These are phyloP conservation scores for Eucalyptus curtisii DNA, from an alignment of 345 rosid species.

Conservation along the genomic window DNA sequence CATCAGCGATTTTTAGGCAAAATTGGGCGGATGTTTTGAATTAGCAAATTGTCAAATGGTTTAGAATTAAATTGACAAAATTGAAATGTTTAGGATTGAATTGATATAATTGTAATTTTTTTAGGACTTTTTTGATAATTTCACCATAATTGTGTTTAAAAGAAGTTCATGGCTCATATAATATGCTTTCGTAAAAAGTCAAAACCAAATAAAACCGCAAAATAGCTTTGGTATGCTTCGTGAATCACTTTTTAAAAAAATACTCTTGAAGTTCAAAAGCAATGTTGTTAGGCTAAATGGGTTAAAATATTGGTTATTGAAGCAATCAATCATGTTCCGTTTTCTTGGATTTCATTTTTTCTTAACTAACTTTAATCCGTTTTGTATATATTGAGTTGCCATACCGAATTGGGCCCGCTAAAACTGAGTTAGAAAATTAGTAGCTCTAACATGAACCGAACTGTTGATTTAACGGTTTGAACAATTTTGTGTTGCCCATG, in stretches of 20 bases:
- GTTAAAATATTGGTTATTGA: not conserved
- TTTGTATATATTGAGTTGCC: not conserved
- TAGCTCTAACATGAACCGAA: not conserved
- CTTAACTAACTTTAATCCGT: not conserved
- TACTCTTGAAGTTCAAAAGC: not conserved
- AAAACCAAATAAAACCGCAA: not conserved
- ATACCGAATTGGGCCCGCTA: not conserved
- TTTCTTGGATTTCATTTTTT: not conserved
- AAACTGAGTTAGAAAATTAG: not conserved
- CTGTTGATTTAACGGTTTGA: not conserved
- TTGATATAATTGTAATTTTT: too few species aligned
- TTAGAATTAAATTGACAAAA: too few species aligned
- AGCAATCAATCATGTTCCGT: not conserved
- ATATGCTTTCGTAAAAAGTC: not conserved
- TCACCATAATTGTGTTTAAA: not conserved
- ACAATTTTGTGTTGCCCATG: not conserved
- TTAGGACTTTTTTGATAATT: too few species aligned
- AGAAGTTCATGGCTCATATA: not conserved
- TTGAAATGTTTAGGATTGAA: too few species aligned
- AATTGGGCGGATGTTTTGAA: too few species aligned
- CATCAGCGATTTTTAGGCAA: fast-evolving
- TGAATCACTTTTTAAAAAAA: not conserved
- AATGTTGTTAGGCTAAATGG: not conserved
- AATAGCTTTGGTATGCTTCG: not conserved
- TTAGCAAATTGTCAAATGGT: too few species aligned